Percentiles rank a stretch among this genome's conserved stretches.
These are phyloP conservation scores for Sporothrix mexicana DNA, from an alignment of 2,329 filamentous ascomycete genomes.

Conservation along the genomic window DNA sequence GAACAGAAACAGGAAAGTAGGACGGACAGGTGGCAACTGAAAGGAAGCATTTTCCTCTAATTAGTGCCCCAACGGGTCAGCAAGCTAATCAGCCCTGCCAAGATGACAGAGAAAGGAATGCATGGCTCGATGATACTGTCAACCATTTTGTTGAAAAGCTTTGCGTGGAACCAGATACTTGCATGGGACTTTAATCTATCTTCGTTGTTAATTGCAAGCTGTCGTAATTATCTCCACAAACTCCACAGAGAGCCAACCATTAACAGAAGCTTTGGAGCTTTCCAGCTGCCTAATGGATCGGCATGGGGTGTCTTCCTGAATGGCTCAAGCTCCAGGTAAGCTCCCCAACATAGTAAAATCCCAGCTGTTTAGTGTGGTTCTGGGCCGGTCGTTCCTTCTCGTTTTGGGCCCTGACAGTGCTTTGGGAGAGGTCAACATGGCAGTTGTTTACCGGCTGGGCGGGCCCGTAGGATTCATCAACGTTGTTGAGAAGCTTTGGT, in stretches of 20 bases:
- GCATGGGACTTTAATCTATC: not conserved
- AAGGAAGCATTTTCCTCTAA: not conserved
- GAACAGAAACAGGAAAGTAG: not conserved
- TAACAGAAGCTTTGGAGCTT: conserved; percentile 6
- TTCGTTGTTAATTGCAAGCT: not conserved
- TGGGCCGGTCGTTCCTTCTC: not conserved
- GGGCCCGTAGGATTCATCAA: not conserved
- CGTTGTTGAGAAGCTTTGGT: not conserved
- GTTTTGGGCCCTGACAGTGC: not conserved
- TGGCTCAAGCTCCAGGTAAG: not conserved
- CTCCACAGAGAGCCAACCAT: no score
- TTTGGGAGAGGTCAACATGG: no score
- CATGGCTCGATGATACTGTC: not conserved
- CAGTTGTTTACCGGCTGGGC: no score
- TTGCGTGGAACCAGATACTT: not conserved
- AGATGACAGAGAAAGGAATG: not conserved
- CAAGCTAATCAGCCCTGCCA: not conserved
- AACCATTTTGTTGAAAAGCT: not conserved
- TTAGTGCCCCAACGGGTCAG: not conserved
- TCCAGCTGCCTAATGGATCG: not conserved
- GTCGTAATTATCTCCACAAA: not conserved
- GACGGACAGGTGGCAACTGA: not conserved
- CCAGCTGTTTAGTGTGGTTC: not conserved
- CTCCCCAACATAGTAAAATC: conserved; percentile 1
- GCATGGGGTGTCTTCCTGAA: not conserved